A percentile compares a stretch with the other conserved stretches of the same genome.
Conservation (phyloP, 192 early-diverging fungal genomes). For the Diversispora epigaea region DNA sequence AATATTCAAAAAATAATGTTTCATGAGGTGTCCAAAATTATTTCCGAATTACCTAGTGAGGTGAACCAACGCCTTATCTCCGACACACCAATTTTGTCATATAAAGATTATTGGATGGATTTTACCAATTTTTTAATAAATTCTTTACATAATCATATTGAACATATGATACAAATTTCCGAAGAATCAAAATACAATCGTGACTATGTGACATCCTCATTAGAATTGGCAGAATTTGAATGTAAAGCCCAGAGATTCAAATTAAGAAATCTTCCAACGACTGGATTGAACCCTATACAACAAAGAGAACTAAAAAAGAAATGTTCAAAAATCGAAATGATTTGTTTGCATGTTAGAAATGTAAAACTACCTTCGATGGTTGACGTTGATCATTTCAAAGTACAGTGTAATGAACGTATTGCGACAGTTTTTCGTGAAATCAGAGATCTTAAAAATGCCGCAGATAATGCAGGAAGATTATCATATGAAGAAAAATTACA, state of each 20-base stretch:
- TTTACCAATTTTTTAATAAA: neutral
- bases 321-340: neutral
- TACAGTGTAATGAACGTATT: no score
- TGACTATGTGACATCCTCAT: neutral
- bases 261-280: neutral
- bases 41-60: constrained; percentile 7
- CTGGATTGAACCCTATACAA: neutral
- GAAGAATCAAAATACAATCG: constrained; percentile 7
- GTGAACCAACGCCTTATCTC: neutral
- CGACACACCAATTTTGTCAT: no score
- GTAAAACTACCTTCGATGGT: neutral
- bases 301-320: neutral
- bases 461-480: neutral
- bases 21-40: constrained; percentile 7
- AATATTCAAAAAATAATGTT: constrained; percentile 26
- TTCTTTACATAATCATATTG: neutral
- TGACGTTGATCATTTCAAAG: constrained; percentile 6
- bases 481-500: constrained; percentile 18
- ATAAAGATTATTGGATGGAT: constrained; percentile 4
- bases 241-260: neutral
- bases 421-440: constrained; percentile 20
- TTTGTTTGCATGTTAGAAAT: neutral
- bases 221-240: constrained; percentile 9
- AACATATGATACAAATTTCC: neutral
- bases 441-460: neutral